These are phyloP conservation scores for Ceratocystis papillata DNA, from an alignment of 2,329 filamentous ascomycete genomes.

Conservation along the genomic window DNA sequence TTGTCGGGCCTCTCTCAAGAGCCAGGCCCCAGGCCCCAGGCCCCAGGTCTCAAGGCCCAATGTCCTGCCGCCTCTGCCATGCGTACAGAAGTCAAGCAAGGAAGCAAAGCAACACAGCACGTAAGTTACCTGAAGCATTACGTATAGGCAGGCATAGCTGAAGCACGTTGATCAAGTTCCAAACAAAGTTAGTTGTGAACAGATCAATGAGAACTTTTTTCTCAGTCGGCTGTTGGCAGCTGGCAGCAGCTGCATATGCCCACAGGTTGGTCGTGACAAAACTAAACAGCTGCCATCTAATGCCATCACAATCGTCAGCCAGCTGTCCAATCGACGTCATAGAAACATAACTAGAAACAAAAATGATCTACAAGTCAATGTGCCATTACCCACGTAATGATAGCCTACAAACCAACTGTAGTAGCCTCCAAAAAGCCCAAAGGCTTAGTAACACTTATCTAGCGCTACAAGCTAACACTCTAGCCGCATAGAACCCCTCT, in stretches of 20 bases:
- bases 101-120: no score
- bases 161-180: not conserved
- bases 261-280: no score
- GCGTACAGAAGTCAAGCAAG: no score
- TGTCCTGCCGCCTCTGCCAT: no score
- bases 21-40: no score
- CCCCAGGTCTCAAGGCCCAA: no score
- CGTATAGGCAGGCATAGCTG: not conserved
- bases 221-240: not conserved
- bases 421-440: not conserved
- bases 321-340: not conserved
- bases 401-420: not conserved
- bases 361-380: not conserved
- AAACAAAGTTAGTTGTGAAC: not conserved
- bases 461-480: not conserved
- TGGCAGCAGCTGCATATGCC: not conserved
- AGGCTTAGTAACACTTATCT: not conserved
- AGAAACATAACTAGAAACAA: not conserved
- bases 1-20: no score
- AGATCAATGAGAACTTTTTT: not conserved
- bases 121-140: no score
- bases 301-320: not conserved
- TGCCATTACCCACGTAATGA: not conserved
- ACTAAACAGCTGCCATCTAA: not conserved
- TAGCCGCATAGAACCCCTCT: not conserved